Percentiles rank a stretch among this genome's conserved stretches.
These are phyloP conservation scores for Suhomyces atakaporum DNA, from an alignment of 1,139 yeast genomes.

Conservation along the genomic window DNA sequence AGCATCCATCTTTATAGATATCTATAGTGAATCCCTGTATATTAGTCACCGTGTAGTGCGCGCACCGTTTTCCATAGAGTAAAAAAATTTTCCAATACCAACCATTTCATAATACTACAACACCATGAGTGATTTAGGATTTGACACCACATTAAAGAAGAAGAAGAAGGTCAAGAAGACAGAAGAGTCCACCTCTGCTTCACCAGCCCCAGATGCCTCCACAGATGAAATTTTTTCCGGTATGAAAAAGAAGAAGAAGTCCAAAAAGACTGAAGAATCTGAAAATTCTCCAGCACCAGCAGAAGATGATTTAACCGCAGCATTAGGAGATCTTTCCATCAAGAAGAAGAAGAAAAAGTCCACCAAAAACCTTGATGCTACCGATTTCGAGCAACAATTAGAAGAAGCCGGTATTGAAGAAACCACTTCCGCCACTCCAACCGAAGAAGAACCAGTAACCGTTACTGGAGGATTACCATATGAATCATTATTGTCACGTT, in stretches of 20 bases:
- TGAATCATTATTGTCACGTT: constrained; percentile 75
- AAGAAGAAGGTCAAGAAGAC: constrained; percentile 64
- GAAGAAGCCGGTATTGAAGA: constrained; percentile 86
- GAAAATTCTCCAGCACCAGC: constrained; percentile 45
- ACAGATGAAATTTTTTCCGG: constrained; percentile 57
- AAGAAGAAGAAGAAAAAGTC: constrained; percentile 78
- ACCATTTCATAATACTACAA: constrained; percentile 3
- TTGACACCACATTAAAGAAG: constrained; percentile 79
- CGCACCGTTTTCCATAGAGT: constrained; percentile 6
- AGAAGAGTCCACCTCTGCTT: constrained; percentile 42
- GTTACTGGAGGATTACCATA: constrained; percentile 69
- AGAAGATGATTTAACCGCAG: constrained; percentile 64
- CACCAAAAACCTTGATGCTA: constrained; percentile 55
- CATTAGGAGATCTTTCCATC: constrained; percentile 73
- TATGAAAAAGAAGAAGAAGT: constrained; percentile 55
- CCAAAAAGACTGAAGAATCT: constrained; percentile 39
- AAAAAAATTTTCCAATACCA: constrained; percentile 12
- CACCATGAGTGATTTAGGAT: constrained; percentile 64
- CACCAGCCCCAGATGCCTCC: constrained; percentile 29
- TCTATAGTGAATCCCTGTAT: too few species aligned
- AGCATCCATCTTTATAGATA: too few species aligned
- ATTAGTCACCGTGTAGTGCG: constrained; percentile 11
- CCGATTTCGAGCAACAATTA: constrained; percentile 86
- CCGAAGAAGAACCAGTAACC: constrained; percentile 24
- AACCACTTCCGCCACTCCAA: constrained; percentile 27